Evolutionary conservation across 495 filamentous ascomycete species (phyloP).

Genomic region (Aspergillus bridgeri): DNA sequence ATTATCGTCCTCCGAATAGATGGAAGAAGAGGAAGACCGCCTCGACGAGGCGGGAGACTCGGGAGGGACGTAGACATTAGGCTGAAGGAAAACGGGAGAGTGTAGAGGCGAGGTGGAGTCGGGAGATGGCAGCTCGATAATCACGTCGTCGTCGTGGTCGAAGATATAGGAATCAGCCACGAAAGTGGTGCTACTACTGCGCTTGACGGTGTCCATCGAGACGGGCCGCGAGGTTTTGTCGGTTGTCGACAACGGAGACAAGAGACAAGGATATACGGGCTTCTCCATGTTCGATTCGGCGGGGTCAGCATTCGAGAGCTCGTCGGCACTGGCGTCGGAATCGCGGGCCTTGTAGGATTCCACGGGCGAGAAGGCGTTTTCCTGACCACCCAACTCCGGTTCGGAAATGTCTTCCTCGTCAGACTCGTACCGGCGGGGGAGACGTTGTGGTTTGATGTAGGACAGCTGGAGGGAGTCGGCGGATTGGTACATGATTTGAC

Average conservation of each 20-base stretch:
- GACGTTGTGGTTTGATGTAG: conserved; percentile 35
- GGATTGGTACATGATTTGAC: conserved; percentile 30
- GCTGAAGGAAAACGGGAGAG: conserved; percentile 34
- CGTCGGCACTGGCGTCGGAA: conserved; percentile 33
- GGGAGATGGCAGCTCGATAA: conserved; percentile 39
- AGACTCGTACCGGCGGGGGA: conserved; percentile 41
- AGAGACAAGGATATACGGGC: conserved; percentile 14
- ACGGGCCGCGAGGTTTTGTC: conserved; percentile 32
- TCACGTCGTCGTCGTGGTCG: conserved; percentile 35
- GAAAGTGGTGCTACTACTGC: conserved; percentile 35
- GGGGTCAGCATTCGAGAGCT: conserved; percentile 22
- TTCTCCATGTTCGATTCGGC: conserved; percentile 27
- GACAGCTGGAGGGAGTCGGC: conserved; percentile 29
- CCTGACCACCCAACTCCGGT: conserved; percentile 34
- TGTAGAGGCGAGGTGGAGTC: conserved; percentile 31
- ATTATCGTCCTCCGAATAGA: conserved; percentile 31
- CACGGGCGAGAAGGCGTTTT: conserved; percentile 33
- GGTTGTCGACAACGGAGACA: conserved; percentile 20
- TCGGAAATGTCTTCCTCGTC: conserved; percentile 46
- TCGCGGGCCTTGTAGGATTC: conserved; percentile 27
- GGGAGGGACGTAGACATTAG: conserved; percentile 32
- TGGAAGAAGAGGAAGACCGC: conserved; percentile 25
- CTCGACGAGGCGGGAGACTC: conserved; percentile 18
- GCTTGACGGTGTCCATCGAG: conserved; percentile 42
- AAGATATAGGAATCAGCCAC: conserved; percentile 35